Conservation (phyloP, 2,329 filamentous ascomycete genomes). For the Botrytis deweyae region DNA sequence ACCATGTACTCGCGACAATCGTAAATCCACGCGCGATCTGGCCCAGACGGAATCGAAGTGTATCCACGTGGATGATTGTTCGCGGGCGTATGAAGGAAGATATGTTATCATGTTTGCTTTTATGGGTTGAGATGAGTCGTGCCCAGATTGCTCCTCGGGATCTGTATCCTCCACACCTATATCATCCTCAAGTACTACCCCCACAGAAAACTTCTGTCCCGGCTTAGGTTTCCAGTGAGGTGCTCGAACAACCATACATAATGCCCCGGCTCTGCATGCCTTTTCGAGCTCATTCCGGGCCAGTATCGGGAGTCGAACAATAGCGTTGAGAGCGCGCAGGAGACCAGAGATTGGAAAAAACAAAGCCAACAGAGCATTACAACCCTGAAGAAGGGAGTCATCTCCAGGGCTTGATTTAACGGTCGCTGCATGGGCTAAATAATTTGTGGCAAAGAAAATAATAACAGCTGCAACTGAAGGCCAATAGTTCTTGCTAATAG, state of each 20-base stretch:
- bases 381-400: conserved; percentile 4
- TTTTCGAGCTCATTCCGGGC: conserved; percentile 11
- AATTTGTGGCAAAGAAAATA: conserved; percentile 35
- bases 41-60: conserved; percentile 6
- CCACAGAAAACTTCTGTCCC: conserved; percentile 11
- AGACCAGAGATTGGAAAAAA: conserved; percentile 29
- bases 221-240: conserved; percentile 25
- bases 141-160: not conserved
- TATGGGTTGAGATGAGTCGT: not conserved
- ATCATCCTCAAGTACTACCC: not conserved
- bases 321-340: conserved; percentile 25
- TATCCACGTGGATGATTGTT: not conserved
- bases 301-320: not conserved
- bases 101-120: conserved; percentile 7
- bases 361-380: conserved; percentile 14
- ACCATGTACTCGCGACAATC: conserved; percentile 2
- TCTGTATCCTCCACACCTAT: not conserved
- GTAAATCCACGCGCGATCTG: not conserved
- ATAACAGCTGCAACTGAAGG: conserved; percentile 25
- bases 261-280: conserved; percentile 29
- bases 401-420: conserved; percentile 30
- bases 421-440: conserved; percentile 35
- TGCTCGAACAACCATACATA: conserved; percentile 32
- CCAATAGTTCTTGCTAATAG: not conserved
- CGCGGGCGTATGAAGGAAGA: conserved; percentile 8